Evolutionary conservation across 2,329 filamentous ascomycete species (phyloP).

Genomic region (Aspergillus vadensis): DNA sequence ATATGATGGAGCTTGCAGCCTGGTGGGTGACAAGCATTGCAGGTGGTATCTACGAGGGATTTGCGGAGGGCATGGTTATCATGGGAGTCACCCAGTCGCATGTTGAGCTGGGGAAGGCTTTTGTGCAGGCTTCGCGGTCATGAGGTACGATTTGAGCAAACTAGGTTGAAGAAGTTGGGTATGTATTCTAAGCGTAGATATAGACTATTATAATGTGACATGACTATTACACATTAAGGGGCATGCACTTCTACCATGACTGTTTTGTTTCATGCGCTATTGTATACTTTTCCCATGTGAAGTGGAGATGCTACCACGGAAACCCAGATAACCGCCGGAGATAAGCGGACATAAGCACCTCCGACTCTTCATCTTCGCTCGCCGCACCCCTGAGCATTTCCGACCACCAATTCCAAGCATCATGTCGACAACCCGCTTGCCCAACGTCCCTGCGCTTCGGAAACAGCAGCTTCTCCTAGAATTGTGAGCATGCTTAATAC

Average conservation of each 20-base stretch:
- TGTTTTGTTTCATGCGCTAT: no score
- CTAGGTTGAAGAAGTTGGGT: background rate
- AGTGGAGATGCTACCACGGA: background rate
- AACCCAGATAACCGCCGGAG: slow-evolving; percentile 7
- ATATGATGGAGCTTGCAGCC: slow-evolving; percentile 51
- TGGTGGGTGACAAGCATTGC: slow-evolving; percentile 67
- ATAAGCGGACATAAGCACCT: slow-evolving; percentile 17
- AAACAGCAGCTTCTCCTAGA: slow-evolving; percentile 78
- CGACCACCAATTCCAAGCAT: slow-evolving; percentile 2
- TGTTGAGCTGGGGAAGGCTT: slow-evolving; percentile 13
- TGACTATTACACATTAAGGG: background rate
- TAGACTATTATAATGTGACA: background rate
- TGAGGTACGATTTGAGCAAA: background rate
- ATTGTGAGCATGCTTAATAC: slow-evolving; percentile 61
- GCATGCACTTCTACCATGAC: no score
- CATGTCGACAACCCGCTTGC: slow-evolving; percentile 19
- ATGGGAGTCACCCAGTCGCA: slow-evolving; percentile 38
- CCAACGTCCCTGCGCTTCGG: slow-evolving; percentile 11
- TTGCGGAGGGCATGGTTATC: slow-evolving; percentile 55
- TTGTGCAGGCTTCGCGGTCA: background rate
- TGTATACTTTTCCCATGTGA: no score
- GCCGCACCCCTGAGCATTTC: background rate
- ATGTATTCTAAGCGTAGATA: background rate
- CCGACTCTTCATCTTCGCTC: background rate
- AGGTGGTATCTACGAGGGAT: slow-evolving; percentile 68